phyloP scores from a whole-genome alignment of 2,329 filamentous ascomycete species.

The Ambrosiella xylebori region DNA sequence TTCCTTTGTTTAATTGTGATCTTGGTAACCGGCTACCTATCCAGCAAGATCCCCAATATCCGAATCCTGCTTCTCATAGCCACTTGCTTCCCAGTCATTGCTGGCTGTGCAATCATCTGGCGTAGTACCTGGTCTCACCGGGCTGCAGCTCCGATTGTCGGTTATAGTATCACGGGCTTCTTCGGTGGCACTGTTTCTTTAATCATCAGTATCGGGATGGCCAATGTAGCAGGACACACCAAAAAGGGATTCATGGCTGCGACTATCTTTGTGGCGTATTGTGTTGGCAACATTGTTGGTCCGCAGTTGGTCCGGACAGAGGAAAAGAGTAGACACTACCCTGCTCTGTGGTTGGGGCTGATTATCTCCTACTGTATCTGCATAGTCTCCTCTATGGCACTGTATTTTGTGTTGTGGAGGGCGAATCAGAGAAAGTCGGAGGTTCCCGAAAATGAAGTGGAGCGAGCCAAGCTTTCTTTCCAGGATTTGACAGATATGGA shows the following conservation, averaged over 20 bases:
- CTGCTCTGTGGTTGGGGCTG: slow-evolving; percentile 51
- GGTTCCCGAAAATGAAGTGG: slow-evolving; percentile 31
- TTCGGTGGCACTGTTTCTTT: slow-evolving; percentile 54
- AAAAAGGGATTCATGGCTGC: slow-evolving; percentile 66
- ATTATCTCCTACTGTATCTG: slow-evolving; percentile 53
- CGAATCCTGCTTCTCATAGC: slow-evolving; percentile 46
- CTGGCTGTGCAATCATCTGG: slow-evolving; percentile 61
- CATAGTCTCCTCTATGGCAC: slow-evolving; percentile 34
- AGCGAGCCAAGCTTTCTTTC: slow-evolving; percentile 48
- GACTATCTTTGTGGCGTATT: slow-evolving; percentile 59
- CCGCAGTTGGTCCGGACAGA: slow-evolving; percentile 54
- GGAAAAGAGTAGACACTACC: slow-evolving; percentile 49
- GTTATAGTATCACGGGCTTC: slow-evolving; percentile 56
- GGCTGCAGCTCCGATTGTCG: slow-evolving; percentile 48
- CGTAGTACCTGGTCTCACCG: slow-evolving; percentile 46
- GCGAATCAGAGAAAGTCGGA: slow-evolving; percentile 39
- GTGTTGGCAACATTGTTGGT: slow-evolving; percentile 56
- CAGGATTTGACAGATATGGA: slow-evolving; percentile 51
- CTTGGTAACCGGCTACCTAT: slow-evolving; percentile 46
- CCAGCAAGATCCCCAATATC: slow-evolving; percentile 41
- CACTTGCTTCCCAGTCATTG: slow-evolving; percentile 57
- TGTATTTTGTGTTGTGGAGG: slow-evolving; percentile 41
- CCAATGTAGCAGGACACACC: slow-evolving; percentile 58
- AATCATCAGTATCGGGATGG: slow-evolving; percentile 34
- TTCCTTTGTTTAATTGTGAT: slow-evolving; percentile 51